These are phyloP conservation scores for Dittrichia graveolens DNA, from an alignment of 129 eudicot genomes.

Conservation along the genomic window DNA sequence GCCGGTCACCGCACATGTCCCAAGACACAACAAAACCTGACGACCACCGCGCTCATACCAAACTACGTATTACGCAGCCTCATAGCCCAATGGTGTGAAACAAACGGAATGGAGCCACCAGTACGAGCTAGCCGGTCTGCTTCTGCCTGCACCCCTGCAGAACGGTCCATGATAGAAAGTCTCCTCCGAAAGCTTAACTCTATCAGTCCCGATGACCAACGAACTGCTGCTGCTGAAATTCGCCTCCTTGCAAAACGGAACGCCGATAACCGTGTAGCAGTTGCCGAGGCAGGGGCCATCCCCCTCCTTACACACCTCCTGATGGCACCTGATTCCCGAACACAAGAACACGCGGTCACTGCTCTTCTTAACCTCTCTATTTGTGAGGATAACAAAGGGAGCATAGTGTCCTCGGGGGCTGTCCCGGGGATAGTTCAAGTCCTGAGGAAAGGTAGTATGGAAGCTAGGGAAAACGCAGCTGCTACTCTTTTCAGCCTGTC, in stretches of 20 bases:
- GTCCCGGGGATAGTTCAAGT: constrained; percentile 95
- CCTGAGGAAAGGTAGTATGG: constrained; percentile 83
- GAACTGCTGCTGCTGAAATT: constrained; percentile 86
- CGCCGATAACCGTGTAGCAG: constrained; percentile 88
- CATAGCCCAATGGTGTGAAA: constrained; percentile 93
- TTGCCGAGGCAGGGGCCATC: constrained; percentile 96
- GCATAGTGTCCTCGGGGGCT: constrained; percentile 78
- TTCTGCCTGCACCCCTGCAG: constrained; percentile 83
- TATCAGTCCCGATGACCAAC: constrained; percentile 68
- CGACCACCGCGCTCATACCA: constrained; percentile 69
- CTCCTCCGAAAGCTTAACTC: constrained; percentile 72
- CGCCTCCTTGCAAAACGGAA: constrained; percentile 97
- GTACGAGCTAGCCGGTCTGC: constrained; percentile 60
- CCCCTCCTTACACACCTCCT: constrained; percentile 75
- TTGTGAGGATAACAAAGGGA: constrained; percentile 85
- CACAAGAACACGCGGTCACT: constrained; percentile 95
- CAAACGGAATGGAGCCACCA: constrained; percentile 81
- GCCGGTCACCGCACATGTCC: constrained; percentile 93
- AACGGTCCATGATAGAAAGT: constrained; percentile 64
- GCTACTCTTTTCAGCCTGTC: constrained; percentile 96
- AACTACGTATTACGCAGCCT: constrained; percentile 93
- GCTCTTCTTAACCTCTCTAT: constrained; percentile 95
- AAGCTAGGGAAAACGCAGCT: constrained; percentile 95
- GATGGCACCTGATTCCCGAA: constrained; percentile 77
- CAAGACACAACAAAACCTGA: constrained; percentile 82